These are phyloP conservation scores for Carex cristatella DNA, from an alignment of 176 grass and related monocot genomes.

Conservation along the genomic window DNA sequence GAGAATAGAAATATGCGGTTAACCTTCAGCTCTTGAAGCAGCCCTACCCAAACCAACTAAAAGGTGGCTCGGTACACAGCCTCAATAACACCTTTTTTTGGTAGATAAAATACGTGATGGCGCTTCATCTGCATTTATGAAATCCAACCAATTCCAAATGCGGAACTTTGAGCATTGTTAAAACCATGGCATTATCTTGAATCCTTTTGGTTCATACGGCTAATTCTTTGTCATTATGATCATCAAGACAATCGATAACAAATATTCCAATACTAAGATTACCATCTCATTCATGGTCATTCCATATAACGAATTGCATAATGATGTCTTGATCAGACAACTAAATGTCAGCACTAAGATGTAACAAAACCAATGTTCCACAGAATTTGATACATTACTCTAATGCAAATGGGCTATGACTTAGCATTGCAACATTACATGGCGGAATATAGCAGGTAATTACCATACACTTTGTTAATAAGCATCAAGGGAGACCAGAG, in stretches of 20 bases:
- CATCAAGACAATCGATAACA: conserved; percentile 14
- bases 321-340: background rate
- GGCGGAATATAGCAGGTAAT: background rate
- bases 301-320: background rate
- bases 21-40: conserved; percentile 36
- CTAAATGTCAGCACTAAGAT: conserved; percentile 5
- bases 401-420: background rate
- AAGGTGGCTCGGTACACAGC: conserved; percentile 41
- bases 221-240: conserved; percentile 13
- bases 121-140: conserved; percentile 70
- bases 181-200: conserved; percentile 48
- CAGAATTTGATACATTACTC: background rate
- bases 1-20: conserved; percentile 26
- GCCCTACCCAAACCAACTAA: conserved; percentile 82
- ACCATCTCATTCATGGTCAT: conserved; percentile 44
- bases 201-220: conserved; percentile 24
- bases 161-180: conserved; percentile 61
- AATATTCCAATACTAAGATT: conserved; percentile 33
- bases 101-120: conserved; percentile 46
- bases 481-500: conserved; percentile 2
- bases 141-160: conserved; percentile 75
- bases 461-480: background rate
- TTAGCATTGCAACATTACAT: background rate
- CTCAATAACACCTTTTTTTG: conserved; percentile 49
- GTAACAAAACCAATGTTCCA: background rate